A percentile compares a stretch with the other conserved stretches of the same genome.
Evolutionary conservation across 495 filamentous ascomycete species (phyloP).

Genomic region (Podospora didyma): DNA sequence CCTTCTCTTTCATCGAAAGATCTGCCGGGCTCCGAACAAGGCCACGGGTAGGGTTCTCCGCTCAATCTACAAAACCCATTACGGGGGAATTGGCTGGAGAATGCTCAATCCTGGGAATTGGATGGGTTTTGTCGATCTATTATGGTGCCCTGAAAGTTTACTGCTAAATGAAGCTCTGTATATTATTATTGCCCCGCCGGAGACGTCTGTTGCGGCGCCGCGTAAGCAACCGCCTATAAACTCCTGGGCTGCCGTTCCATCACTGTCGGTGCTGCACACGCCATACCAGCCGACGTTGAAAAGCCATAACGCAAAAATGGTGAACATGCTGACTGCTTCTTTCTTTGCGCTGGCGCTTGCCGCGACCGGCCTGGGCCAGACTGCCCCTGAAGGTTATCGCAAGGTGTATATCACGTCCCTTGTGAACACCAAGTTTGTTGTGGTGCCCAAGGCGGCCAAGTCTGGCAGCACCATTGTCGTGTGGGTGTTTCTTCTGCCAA

Average conservation of each 20-base stretch:
- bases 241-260: not conserved
- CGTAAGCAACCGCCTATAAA: not conserved
- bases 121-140: not conserved
- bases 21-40: too few species aligned
- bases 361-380: conserved; percentile 42
- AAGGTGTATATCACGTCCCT: conserved; percentile 49
- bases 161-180: not conserved
- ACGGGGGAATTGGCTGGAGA: too few species aligned
- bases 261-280: not conserved
- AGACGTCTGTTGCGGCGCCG: not conserved
- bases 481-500: conserved; percentile 22
- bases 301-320: not conserved
- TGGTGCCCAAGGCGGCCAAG: conserved; percentile 37
- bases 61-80: too few species aligned
- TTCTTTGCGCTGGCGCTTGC: conserved; percentile 40
- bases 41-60: too few species aligned
- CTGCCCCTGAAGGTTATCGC: conserved; percentile 37
- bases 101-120: not conserved
- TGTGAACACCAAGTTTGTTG: conserved; percentile 46
- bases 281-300: not conserved
- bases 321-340: conserved; percentile 36
- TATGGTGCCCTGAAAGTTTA: not conserved
- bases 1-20: too few species aligned
- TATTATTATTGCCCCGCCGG: not conserved
- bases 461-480: conserved; percentile 38